phyloP scores from a whole-genome alignment of 2,329 filamentous ascomycete genomes.

The Fusarium lateritium region DNA sequence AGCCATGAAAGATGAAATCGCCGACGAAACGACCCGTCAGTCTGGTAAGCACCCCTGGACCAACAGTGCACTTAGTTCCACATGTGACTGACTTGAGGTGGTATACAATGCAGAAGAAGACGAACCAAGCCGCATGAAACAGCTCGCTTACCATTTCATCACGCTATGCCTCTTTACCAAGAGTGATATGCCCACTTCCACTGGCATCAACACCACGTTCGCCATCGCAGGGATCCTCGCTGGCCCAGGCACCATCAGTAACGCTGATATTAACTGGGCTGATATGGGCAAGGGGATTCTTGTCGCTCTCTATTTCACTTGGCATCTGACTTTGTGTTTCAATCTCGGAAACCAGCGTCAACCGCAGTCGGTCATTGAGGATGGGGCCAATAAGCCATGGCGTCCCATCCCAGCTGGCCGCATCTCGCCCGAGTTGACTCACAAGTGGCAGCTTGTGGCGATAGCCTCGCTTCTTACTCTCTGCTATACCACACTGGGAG shows the following conservation, averaged over 20 bases:
- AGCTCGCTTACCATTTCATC: slow-evolving; percentile 33
- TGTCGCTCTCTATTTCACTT: slow-evolving; percentile 42
- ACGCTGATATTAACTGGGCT: slow-evolving; percentile 26
- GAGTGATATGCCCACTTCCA: slow-evolving; percentile 41
- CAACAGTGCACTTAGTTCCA: slow-evolving; percentile 3
- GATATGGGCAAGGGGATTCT: slow-evolving; percentile 40
- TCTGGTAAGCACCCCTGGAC: slow-evolving; percentile 33
- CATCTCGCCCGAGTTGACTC: slow-evolving; percentile 47
- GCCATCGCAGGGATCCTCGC: slow-evolving; percentile 37
- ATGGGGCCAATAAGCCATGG: slow-evolving; percentile 59
- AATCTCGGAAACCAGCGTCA: slow-evolving; percentile 58
- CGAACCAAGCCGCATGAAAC: slow-evolving; percentile 8
- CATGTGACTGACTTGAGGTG: slow-evolving; percentile 30
- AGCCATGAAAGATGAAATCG: neutral
- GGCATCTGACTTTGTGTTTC: slow-evolving; percentile 49
- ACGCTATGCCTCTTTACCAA: slow-evolving; percentile 42
- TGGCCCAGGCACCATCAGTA: slow-evolving; percentile 30
- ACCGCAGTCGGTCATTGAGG: slow-evolving; percentile 54
- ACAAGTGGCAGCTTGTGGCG: slow-evolving; percentile 42
- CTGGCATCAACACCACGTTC: slow-evolving; percentile 39
- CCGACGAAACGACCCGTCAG: slow-evolving; percentile 16
- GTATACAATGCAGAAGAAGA: slow-evolving; percentile 17
- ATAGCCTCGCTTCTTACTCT: slow-evolving; percentile 44
- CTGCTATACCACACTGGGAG: slow-evolving; percentile 41
- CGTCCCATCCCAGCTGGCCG: slow-evolving; percentile 50